Base-by-base conservation (phyloP, 2,329 filamentous ascomycete species). In the Podosphaera leucotricha region DNA sequence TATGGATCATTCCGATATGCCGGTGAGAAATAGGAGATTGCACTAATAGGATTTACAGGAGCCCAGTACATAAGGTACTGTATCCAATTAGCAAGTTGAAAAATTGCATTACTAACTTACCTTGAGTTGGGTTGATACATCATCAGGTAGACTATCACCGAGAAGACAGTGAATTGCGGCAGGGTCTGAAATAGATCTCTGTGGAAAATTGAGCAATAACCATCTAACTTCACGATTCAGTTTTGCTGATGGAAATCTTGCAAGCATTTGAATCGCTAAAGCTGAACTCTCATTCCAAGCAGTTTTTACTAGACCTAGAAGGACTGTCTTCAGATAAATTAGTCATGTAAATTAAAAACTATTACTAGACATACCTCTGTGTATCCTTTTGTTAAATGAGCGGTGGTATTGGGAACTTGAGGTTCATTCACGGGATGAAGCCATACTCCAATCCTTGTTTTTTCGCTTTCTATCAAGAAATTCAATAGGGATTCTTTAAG, bases 21-120 rank as follows among this genome's bases (percentile, higher is more conserved):
- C 0, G 92, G 92, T 52, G 93, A 60, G 64, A 98, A 95, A 61
- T 92, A 85, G 0, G 85, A 93, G 6, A 92, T 78, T 0, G 92
- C 86, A 8, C 86, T 90, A 48, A 93, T 80, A 0, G 90, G 90
- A 55, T 93, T 93, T 26, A 93, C 77, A 0, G 90, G 76, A 19
- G 80, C 73, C 90, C 90, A 99, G 63, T 82, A 94, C 1, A 98
- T 66, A 15, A 98, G 66, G 60, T 92, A 93, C 75, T 85, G 51
- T 7, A 41, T 41, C 53, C 43, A 2, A 49, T 64, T 54, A 64
- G 56, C 44, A 48, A 40, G n/a, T 36, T 44, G 45, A 13, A 48
- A 40, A 15, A 30, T 20, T 19, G n/a, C n/a, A 3, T 37, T 11
- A 15, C 21, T n/a, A n/a, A 46, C 38, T 8, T 63, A 81, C 80